These are phyloP conservation scores for Decorospora gaudefroyi DNA, from an alignment of 2,329 filamentous ascomycete species.

Conservation along the genomic window DNA sequence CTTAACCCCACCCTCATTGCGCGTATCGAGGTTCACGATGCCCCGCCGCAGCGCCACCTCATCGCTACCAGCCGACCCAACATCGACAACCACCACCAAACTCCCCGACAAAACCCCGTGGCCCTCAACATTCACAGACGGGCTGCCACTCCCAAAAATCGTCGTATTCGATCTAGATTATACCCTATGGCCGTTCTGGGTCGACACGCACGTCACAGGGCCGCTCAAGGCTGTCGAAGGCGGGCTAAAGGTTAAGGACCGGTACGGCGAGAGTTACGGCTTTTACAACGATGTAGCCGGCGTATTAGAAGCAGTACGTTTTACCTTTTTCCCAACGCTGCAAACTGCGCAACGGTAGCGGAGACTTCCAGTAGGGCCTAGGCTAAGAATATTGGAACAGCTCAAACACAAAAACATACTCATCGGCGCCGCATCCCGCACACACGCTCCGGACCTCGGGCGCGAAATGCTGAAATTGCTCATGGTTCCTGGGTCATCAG, in stretches of 20 bases:
- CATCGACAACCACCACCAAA: slow-evolving; percentile 42
- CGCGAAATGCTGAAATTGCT: slow-evolving; percentile 78
- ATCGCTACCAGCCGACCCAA: slow-evolving; percentile 26
- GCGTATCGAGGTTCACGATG: slow-evolving; percentile 26
- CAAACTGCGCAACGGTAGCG: no score
- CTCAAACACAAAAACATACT: slow-evolving; percentile 54
- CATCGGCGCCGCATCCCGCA: slow-evolving; percentile 79
- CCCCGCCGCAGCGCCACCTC: slow-evolving; percentile 34
- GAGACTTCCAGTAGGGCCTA: no score
- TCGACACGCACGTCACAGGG: slow-evolving; percentile 84
- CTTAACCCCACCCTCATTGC: background rate
- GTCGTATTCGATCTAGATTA: slow-evolving; percentile 97
- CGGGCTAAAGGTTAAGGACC: slow-evolving; percentile 57
- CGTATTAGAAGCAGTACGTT: slow-evolving; percentile 47
- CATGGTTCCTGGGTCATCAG: slow-evolving; percentile 62
- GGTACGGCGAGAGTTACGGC: slow-evolving; percentile 52
- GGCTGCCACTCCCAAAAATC: slow-evolving; percentile 75
- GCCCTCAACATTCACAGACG: slow-evolving; percentile 64
- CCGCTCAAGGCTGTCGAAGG: slow-evolving; percentile 63
- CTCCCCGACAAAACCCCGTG: slow-evolving; percentile 45
- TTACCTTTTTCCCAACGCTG: no score
- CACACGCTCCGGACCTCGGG: slow-evolving; percentile 76
- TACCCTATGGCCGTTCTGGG: slow-evolving; percentile 99
- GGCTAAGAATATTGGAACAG: slow-evolving; percentile 40
- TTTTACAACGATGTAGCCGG: slow-evolving; percentile 55